These are phyloP conservation scores for Puccinia polysora DNA, from an alignment of 1,284 basidiomycete genomes.

Conservation along the genomic window DNA sequence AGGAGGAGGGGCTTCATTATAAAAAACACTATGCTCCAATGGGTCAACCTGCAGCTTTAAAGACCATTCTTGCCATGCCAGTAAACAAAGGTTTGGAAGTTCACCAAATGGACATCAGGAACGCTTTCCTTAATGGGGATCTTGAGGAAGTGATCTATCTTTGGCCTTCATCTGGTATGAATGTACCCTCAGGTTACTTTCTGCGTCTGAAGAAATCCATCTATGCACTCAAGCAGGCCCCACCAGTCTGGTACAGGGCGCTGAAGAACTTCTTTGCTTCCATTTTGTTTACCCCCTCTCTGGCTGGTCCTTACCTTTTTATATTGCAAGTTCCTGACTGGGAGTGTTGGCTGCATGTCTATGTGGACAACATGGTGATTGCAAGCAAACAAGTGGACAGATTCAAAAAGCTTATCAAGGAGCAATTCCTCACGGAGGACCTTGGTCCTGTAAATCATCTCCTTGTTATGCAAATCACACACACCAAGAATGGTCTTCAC, in stretches of 20 bases:
- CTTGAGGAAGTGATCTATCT: conserved; percentile 12
- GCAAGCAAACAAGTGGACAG: too few relatives aligned
- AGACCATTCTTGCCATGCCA: background rate
- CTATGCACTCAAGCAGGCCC: conserved; percentile 13
- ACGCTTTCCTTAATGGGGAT: conserved; percentile 15
- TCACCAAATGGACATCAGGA: conserved; percentile 4
- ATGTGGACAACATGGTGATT: too few relatives aligned
- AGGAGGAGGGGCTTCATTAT: too few relatives aligned
- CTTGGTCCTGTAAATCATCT: too few relatives aligned
- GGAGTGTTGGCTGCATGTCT: conserved; percentile 16
- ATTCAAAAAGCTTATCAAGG: too few relatives aligned
- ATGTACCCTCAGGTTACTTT: background rate
- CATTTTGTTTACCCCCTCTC: background rate
- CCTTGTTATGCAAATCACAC: too few relatives aligned
- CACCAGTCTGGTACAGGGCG: background rate
- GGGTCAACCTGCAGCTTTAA: background rate
- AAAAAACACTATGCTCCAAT: background rate
- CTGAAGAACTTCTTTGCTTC: conserved; percentile 5
- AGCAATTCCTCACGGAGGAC: too few relatives aligned
- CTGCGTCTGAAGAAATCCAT: background rate
- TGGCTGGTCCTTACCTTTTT: background rate
- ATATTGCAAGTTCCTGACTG: background rate
- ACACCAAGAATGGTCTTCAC: too few relatives aligned
- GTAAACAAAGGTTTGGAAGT: background rate
- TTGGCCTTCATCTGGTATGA: background rate